Evolutionary conservation across 495 filamentous ascomycete species (phyloP), one percentile per base, ranked within the genome.

Genomic region (Baudoinia panamericana): DNA sequence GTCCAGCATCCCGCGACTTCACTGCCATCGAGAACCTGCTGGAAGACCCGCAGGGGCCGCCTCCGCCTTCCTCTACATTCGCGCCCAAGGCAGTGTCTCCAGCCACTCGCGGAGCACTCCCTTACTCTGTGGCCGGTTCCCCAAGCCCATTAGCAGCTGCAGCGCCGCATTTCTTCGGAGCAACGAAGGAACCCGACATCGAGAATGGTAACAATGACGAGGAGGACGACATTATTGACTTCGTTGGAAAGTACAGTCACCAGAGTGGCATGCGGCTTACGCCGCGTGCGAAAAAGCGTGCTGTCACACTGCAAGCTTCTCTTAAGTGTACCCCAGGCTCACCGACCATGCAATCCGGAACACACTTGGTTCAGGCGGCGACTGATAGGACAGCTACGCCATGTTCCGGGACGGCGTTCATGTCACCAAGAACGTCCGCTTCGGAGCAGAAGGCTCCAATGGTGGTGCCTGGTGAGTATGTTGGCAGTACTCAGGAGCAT

Each of bases 31-130:
- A 53, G 17, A 50, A 56, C 12, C 13, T 50, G 4, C 9, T 36
- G 25, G 37, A 42, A 2, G 49, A 52, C 22, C 32, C 30, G 1
- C 15, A 31, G 1, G 50, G 50, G 12, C 53, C 53, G 15, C 53
- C 53, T n/a, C 53, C 53, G 5, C 53, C 53, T 12, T 56, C 52
- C 39, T 56, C 53, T 15, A 56, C 53, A 12, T 30, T 53, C 6
- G 40, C 46, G 12, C 36, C 25, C 1, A 24, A 36, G 15, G 22
- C 28, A 37, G 25, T 16, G 3, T 13, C 5, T 12, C 11, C 20
- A 15, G 5, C 7, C 17, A 30, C 11, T 27, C 8, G 7, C 19
- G 16, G 7, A 8, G 30, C 30, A n/a, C 30, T 18, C 8, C 11
- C 39, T 23, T 17, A 11, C 20, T 19, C 13, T 43, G n/a, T 19